Percentiles rank a stretch among this genome's conserved stretches.
These are phyloP conservation scores for Trichoderma orchidacearum DNA, from an alignment of 495 filamentous ascomycete genomes.

Conservation along the genomic window DNA sequence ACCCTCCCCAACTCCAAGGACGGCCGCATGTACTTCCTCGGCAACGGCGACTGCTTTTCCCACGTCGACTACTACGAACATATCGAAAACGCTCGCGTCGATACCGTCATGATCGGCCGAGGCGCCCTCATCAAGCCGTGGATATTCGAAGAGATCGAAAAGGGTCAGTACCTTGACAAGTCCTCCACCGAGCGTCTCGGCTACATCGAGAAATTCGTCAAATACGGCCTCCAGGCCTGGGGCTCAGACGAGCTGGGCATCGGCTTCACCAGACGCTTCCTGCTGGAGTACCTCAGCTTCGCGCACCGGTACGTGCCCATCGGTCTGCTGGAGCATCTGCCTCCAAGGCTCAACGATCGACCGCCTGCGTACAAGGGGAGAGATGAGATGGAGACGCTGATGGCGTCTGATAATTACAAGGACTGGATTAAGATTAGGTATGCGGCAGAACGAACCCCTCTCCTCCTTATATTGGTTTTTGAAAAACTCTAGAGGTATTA, in stretches of 20 bases:
- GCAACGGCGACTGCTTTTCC: conserved; percentile 93
- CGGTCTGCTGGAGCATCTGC: conserved; percentile 75
- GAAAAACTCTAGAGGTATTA: background rate
- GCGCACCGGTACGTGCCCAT: conserved; percentile 79
- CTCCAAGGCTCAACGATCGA: conserved; percentile 74
- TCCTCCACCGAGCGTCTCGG: conserved; percentile 70
- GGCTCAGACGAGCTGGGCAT: conserved; percentile 88
- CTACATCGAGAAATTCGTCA: conserved; percentile 78
- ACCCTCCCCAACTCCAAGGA: conserved; percentile 38
- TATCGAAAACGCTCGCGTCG: conserved; percentile 61
- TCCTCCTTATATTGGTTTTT: background rate
- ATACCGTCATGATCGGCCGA: conserved; percentile 81
- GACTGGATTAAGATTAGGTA: conserved; percentile 99
- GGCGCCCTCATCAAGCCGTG: conserved; percentile 93
- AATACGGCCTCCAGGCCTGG: conserved; percentile 87
- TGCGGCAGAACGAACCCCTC: conserved; percentile 13
- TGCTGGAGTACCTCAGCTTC: conserved; percentile 94
- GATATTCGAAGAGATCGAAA: conserved; percentile 92
- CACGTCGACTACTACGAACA: conserved; percentile 77
- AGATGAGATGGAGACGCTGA: conserved; percentile 80
- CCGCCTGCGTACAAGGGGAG: conserved; percentile 72
- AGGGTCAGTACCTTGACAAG: conserved; percentile 90
- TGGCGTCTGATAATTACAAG: conserved; percentile 78
- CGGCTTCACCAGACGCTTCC: conserved; percentile 74
- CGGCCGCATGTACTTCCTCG: conserved; percentile 70